Percentiles rank a stretch among this genome's conserved stretches.
phyloP scores from a whole-genome alignment of 192 early-diverging fungal genomes.

The Umbelopsis sp. region DNA sequence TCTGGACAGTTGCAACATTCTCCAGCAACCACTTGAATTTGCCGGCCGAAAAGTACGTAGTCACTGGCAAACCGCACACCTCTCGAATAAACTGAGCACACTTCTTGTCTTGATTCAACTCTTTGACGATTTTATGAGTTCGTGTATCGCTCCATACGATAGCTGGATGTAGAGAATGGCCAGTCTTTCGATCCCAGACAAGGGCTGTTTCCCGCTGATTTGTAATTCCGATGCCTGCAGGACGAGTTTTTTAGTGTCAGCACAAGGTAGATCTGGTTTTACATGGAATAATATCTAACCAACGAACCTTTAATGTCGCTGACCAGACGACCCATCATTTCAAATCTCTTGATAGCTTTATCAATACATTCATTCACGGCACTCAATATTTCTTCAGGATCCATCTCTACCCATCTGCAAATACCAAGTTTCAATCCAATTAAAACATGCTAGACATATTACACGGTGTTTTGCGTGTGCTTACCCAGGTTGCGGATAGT shows the following conservation, averaged over 20 bases:
- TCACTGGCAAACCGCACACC: conserved; percentile 82
- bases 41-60: conserved; percentile 92
- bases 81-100: conserved; percentile 27
- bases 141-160: conserved; percentile 93
- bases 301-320: conserved; percentile 42
- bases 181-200: conserved; percentile 81
- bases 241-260: not conserved
- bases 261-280: not conserved
- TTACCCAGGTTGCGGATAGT: conserved; percentile 74
- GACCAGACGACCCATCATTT: conserved; percentile 56
- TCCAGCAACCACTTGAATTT: conserved; percentile 93
- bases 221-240: conserved; percentile 79
- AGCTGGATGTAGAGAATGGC: conserved; percentile 79
- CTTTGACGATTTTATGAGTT: conserved; percentile 75
- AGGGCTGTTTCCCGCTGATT: conserved; percentile 94
- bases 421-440: not conserved
- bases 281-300: not conserved
- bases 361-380: conserved; percentile 72
- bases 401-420: conserved; percentile 84
- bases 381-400: conserved; percentile 73
- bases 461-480: no score
- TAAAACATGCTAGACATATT: not conserved
- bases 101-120: conserved; percentile 50
- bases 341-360: conserved; percentile 63
- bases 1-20: conserved; percentile 51